Conservation (phyloP, 2,329 filamentous ascomycete genomes). For the Beauveria scarabaeidicola region DNA sequence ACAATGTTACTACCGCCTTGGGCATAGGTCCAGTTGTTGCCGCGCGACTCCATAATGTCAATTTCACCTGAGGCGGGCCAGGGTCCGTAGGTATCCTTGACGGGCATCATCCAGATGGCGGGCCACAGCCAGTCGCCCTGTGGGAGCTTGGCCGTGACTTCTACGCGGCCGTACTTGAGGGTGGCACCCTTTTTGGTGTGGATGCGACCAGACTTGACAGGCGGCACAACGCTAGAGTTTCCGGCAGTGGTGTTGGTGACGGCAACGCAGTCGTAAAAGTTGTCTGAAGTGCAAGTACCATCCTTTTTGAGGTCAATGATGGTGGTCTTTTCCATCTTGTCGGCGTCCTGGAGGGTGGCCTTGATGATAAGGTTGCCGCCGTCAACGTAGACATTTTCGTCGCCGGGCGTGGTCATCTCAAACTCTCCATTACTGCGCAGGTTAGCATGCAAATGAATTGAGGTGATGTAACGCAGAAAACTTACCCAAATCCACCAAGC, state of each 20-base stretch:
- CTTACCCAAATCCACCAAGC: conserved; percentile 68
- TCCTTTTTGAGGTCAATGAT: conserved; percentile 59
- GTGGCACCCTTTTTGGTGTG: conserved; percentile 61
- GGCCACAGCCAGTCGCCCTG: conserved; percentile 83
- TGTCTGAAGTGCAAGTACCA: conserved; percentile 58
- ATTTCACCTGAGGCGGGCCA: conserved; percentile 81
- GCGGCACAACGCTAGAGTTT: conserved; percentile 68
- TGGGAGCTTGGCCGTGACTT: conserved; percentile 70
- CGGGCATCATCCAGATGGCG: conserved; percentile 85
- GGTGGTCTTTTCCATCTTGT: conserved; percentile 56
- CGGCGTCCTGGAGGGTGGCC: conserved; percentile 65
- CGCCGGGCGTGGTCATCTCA: conserved; percentile 60
- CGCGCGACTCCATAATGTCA: conserved; percentile 71
- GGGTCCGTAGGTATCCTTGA: conserved; percentile 59
- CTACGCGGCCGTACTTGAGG: conserved; percentile 74
- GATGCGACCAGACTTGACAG: conserved; percentile 69
- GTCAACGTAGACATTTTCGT: conserved; percentile 67
- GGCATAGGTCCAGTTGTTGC: conserved; percentile 69
- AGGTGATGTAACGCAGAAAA: conserved; percentile 11
- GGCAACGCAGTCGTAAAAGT: conserved; percentile 51
- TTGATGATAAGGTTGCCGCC: conserved; percentile 64
- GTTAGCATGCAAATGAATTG: conserved; percentile 3
- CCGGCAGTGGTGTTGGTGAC: conserved; percentile 61
- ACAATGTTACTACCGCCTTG: conserved; percentile 76
- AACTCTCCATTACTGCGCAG: conserved; percentile 66